These are phyloP conservation scores for Letharia lupina DNA, from an alignment of 495 filamentous ascomycete species.

Conservation along the genomic window DNA sequence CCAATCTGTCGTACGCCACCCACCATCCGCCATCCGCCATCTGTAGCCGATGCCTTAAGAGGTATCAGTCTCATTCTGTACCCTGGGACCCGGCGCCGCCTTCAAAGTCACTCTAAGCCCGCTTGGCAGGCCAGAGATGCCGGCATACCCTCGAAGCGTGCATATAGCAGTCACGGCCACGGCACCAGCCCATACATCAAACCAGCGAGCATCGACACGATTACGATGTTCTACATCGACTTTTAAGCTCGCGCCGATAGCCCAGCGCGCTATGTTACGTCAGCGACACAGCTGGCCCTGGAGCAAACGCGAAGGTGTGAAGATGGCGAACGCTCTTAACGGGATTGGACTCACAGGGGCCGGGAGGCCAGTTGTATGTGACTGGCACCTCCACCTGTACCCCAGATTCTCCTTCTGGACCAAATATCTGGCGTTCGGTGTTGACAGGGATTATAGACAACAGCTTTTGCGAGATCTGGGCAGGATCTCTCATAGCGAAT, in stretches of 20 bases:
- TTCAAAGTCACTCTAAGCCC: background rate
- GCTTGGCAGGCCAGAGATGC: background rate
- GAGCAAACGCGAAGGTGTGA: no score
- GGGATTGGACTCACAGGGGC: background rate
- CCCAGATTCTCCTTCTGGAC: background rate
- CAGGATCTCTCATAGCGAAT: background rate
- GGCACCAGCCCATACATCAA: background rate
- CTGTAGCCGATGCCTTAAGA: no score
- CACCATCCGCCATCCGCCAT: no score
- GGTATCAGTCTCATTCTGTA: background rate
- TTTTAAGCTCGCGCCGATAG: background rate
- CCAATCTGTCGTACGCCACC: no score
- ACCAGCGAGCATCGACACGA: background rate
- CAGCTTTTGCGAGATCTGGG: no score
- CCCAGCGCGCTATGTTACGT: background rate
- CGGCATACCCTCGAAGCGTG: background rate
- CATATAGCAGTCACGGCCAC: background rate
- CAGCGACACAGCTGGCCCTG: background rate
- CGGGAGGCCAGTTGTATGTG: background rate
- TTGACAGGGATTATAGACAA: background rate
- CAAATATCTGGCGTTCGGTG: background rate
- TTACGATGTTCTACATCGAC: background rate
- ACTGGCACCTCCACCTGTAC: background rate
- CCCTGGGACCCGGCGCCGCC: background rate
- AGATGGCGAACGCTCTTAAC: no score